phyloP scores from a whole-genome alignment of 2,329 filamentous ascomycete genomes.

The Penicillium palitans region DNA sequence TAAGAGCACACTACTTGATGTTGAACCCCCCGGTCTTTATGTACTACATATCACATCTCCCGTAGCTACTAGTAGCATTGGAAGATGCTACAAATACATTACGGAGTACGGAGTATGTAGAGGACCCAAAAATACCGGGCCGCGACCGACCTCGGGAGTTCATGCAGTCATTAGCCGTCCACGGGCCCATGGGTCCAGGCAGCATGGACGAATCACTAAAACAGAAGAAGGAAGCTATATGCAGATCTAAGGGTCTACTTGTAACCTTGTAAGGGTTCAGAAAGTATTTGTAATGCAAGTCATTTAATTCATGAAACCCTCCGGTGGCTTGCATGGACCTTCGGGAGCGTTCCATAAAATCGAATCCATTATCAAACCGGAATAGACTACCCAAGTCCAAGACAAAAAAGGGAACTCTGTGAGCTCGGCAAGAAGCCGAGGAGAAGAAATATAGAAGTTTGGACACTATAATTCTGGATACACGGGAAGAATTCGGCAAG shows the following conservation, averaged over 20 bases:
- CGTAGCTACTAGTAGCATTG: background rate
- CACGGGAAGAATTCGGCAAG: constrained; percentile 34
- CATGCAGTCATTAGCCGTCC: constrained; percentile 10
- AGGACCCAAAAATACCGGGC: background rate
- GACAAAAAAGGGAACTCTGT: no score
- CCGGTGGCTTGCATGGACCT: background rate
- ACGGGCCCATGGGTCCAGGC: background rate
- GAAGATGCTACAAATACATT: background rate
- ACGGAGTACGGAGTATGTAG: background rate
- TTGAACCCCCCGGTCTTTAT: background rate
- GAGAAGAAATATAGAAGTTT: constrained; percentile 7
- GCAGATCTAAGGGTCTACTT: background rate
- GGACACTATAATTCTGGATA: constrained; percentile 3
- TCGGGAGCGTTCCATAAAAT: background rate
- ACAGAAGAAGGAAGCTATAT: background rate
- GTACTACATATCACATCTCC: background rate
- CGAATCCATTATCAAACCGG: background rate
- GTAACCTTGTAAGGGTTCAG: no score
- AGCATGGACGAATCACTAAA: background rate
- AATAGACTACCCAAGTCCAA: no score
- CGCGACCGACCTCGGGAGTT: background rate
- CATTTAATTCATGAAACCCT: constrained; percentile 3
- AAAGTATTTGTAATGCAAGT: background rate
- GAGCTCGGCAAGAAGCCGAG: background rate
- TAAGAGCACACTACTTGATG: background rate